Evolutionary conservation across 805 yeast species (phyloP).

Genomic region (Myxozyma neglecta): DNA sequence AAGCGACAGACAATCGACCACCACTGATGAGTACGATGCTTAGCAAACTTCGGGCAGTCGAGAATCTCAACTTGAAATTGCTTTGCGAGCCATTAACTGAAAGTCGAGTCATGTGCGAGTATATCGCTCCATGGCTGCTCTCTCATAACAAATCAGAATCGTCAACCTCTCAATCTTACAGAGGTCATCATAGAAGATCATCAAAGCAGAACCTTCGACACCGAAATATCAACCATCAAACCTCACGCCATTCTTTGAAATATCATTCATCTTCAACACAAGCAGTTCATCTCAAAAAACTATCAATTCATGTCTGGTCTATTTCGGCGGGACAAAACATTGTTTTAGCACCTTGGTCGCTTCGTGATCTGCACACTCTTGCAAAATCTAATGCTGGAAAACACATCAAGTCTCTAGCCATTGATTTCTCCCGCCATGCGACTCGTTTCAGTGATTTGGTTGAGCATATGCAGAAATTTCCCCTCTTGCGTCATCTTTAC

Average conservation of each 20-base stretch:
- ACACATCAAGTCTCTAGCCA: conserved; percentile 16
- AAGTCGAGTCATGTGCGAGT: conserved; percentile 8
- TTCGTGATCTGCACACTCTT: conserved; percentile 4
- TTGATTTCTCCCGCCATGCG: conserved; percentile 24
- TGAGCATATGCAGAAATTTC: conserved; percentile 6
- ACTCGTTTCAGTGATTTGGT: conserved; percentile 15
- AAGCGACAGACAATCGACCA: background rate
- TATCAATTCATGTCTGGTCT: conserved; percentile 30
- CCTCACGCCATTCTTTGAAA: background rate
- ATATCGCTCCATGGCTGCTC: conserved; percentile 24
- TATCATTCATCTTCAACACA: background rate
- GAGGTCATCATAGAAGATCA: background rate
- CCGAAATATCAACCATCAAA: background rate
- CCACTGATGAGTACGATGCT: conserved; percentile 21
- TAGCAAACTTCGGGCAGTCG: conserved; percentile 16
- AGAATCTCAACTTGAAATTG: conserved; percentile 21
- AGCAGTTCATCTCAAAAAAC: conserved; percentile 6
- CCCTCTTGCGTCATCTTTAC: conserved; percentile 7
- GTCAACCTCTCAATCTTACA: background rate
- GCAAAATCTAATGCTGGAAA: conserved; percentile 12
- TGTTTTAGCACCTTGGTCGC: conserved; percentile 27
- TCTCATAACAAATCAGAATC: background rate
- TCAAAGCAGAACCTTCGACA: background rate
- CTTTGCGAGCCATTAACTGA: conserved; percentile 20
- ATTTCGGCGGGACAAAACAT: conserved; percentile 15